Evolutionary conservation across 2,329 filamentous ascomycete species (phyloP).

Genomic region (Knoxdaviesia capensis): DNA sequence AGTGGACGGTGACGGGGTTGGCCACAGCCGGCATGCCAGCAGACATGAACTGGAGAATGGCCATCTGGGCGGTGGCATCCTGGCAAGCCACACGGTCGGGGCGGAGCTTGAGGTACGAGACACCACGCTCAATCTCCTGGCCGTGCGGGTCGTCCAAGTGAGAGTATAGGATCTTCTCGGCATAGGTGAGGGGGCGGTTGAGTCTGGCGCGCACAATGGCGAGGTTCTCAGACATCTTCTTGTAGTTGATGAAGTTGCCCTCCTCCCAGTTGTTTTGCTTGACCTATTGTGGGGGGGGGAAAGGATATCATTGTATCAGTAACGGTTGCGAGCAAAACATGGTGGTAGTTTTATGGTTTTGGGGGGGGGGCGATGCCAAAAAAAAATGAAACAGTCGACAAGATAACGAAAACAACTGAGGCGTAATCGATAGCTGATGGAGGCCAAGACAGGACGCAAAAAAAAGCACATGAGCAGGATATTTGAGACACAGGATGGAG

Average conservation of each 20-base stretch:
- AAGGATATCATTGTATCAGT: background rate
- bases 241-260: constrained; percentile 96
- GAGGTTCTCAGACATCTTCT: constrained; percentile 98
- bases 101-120: constrained; percentile 88
- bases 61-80: constrained; percentile 99
- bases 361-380: background rate
- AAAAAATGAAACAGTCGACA: background rate
- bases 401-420: too few species aligned
- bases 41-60: constrained; percentile 98
- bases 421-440: too few species aligned
- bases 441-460: too few species aligned
- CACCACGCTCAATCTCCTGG: constrained; percentile 90
- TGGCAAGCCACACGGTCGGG: constrained; percentile 97
- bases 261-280: constrained; percentile 95
- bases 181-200: constrained; percentile 82
- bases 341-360: background rate
- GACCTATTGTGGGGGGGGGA: constrained; percentile 30
- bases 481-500: too few species aligned
- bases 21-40: constrained; percentile 90
- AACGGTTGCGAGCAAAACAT: background rate
- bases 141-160: constrained; percentile 92
- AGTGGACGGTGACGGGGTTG: constrained; percentile 91
- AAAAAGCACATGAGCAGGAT: too few species aligned
- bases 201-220: constrained; percentile 73
- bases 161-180: constrained; percentile 98